A percentile compares a stretch with the other conserved stretches of the same genome.
These are phyloP conservation scores for Arthrobotrys iridis DNA, from an alignment of 2,329 filamentous ascomycete species.

Conservation along the genomic window DNA sequence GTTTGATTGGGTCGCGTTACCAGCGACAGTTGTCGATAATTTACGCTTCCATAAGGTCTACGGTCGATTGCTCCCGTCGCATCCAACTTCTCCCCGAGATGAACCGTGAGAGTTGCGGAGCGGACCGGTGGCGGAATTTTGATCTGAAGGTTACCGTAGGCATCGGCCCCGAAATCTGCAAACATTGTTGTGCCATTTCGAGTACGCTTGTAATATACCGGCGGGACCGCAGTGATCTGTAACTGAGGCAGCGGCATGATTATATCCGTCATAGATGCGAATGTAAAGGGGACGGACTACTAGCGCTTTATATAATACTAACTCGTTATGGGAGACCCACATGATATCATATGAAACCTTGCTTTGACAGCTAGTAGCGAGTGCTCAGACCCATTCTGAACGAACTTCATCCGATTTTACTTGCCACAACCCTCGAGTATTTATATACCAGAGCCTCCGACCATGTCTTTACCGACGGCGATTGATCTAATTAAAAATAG, in stretches of 20 bases:
- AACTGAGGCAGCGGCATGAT: neutral
- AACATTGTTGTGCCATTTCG: neutral
- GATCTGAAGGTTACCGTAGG: constrained; percentile 24
- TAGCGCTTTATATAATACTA: too few relatives aligned
- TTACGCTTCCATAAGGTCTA: constrained; percentile 19
- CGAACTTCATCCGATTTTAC: too few relatives aligned
- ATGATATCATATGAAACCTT: too few relatives aligned
- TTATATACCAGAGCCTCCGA: too few relatives aligned
- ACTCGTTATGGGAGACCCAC: too few relatives aligned
- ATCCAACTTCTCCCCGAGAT: constrained; percentile 25
- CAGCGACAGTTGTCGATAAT: constrained; percentile 4
- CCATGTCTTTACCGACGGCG: neutral
- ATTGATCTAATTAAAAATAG: neutral
- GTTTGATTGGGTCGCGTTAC: neutral
- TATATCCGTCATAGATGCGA: too few relatives aligned
- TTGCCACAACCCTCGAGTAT: too few relatives aligned
- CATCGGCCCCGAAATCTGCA: constrained; percentile 26
- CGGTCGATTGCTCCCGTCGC: constrained; percentile 6
- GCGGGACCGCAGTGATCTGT: neutral
- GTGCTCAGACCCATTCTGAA: too few relatives aligned
- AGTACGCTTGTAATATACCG: neutral
- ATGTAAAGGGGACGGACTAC: neutral
- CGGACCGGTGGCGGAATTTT: neutral
- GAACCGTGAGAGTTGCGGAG: neutral
- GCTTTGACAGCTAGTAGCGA: too few relatives aligned